Evolutionary conservation across 1,139 yeast species (phyloP).

Genomic region (Sugiyamaella grinbergsii): DNA sequence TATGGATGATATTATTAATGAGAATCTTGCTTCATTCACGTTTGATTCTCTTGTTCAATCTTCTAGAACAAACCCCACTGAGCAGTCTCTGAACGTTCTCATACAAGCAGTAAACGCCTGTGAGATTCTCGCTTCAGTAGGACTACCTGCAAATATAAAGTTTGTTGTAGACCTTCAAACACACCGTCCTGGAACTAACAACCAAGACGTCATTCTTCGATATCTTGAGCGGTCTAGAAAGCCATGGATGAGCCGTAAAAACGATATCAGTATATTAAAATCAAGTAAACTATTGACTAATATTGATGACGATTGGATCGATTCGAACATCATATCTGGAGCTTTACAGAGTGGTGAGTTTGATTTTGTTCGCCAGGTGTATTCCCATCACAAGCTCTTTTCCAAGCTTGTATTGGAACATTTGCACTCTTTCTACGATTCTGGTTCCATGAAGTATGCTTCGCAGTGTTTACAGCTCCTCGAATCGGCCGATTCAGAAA

Average conservation of each 20-base stretch:
- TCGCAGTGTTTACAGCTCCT: conserved; percentile 32
- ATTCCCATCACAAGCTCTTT: conserved; percentile 16
- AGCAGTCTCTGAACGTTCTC: conserved; percentile 8
- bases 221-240: conserved; percentile 11
- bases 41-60: conserved; percentile 2
- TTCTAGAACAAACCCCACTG: conserved; percentile 8
- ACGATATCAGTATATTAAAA: conserved; percentile 23
- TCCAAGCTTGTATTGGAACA: conserved; percentile 28
- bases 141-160: conserved; percentile 13
- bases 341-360: conserved; percentile 29
- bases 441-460: conserved; percentile 42
- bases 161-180: conserved; percentile 7
- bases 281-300: conserved; percentile 21
- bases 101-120: conserved; percentile 12
- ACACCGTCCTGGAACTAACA: background rate
- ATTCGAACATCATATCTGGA: conserved; percentile 23
- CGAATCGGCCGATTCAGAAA: conserved; percentile 11
- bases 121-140: conserved; percentile 10
- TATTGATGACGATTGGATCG: conserved; percentile 26
- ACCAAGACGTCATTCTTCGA: conserved; percentile 11
- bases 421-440: conserved; percentile 37
- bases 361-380: conserved; percentile 29
- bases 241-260: conserved; percentile 11
- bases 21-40: background rate
- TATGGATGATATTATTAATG: background rate